Evolutionary conservation across 441 rosid species (phyloP).

Genomic region (Euphorbia celastroides): DNA sequence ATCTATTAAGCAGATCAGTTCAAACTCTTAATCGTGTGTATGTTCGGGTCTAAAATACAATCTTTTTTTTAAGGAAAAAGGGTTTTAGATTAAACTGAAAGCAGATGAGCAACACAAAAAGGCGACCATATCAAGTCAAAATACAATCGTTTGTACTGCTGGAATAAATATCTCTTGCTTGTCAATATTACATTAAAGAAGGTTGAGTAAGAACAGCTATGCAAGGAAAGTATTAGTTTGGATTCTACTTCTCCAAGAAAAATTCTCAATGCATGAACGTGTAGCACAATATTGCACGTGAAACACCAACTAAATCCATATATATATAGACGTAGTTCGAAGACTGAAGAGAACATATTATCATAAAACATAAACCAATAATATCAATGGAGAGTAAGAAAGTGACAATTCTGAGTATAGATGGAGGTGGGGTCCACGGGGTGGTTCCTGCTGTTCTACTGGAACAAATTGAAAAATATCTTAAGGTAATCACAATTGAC

Average conservation of each 20-base stretch:
- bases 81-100: too few species aligned
- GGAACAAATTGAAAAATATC: background rate
- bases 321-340: too few species aligned
- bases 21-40: too few species aligned
- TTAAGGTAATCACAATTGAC: background rate
- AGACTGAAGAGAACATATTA: too few species aligned
- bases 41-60: too few species aligned
- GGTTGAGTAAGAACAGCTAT: background rate
- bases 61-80: too few species aligned
- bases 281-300: background rate
- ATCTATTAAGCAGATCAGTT: too few species aligned
- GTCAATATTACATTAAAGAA: background rate
- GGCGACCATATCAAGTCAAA: too few species aligned
- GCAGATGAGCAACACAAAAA: too few species aligned
- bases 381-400: background rate
- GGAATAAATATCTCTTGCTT: too few species aligned
- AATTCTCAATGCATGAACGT: background rate
- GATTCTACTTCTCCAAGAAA: background rate
- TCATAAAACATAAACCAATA: too few species aligned
- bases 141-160: too few species aligned
- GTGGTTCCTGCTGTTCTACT: slow-evolving; percentile 9
- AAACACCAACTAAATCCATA: background rate
- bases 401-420: slow-evolving; percentile 9
- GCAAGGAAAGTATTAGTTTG: background rate
- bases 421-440: slow-evolving; percentile 12